phyloP scores from a whole-genome alignment of 495 filamentous ascomycete genomes.

The Podospora comata region DNA sequence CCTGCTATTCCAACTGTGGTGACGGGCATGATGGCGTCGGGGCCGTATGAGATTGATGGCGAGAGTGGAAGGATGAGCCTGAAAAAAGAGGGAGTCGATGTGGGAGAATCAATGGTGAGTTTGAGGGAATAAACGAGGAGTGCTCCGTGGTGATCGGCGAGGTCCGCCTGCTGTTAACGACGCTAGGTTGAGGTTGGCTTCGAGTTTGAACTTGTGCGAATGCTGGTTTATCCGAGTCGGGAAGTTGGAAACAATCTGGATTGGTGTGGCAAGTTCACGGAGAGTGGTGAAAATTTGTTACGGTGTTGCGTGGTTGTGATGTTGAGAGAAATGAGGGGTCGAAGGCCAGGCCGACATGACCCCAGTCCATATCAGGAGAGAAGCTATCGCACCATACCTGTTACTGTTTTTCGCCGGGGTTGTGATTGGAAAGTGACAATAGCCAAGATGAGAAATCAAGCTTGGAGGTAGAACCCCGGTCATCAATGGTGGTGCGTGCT shows the following conservation, averaged over 20 bases:
- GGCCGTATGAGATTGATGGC: not conserved
- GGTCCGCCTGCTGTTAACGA: too few relatives aligned
- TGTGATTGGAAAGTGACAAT: not conserved
- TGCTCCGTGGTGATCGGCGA: too few relatives aligned
- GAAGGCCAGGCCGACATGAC: not conserved
- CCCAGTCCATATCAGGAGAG: not conserved
- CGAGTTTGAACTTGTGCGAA: too few relatives aligned
- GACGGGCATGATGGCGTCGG: not conserved
- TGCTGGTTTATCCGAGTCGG: too few relatives aligned
- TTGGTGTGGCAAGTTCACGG: too few relatives aligned
- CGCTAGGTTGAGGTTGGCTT: too few relatives aligned
- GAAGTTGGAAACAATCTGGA: too few relatives aligned
- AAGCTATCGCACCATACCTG: not conserved
- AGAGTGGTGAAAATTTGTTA: too few relatives aligned
- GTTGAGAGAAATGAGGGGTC: not conserved
- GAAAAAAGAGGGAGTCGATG: not conserved
- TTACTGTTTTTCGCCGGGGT: not conserved
- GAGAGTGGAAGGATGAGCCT: not conserved
- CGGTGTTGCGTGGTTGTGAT: not conserved
- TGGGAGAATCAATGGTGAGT: too few relatives aligned
- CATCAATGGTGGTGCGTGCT: not conserved
- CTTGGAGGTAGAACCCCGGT: not conserved
- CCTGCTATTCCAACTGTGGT: not conserved
- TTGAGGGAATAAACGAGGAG: too few relatives aligned
- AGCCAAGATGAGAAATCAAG: not conserved